Evolutionary conservation across 129 eudicot genomes (phyloP).

Genomic region (Apium graveolens): DNA sequence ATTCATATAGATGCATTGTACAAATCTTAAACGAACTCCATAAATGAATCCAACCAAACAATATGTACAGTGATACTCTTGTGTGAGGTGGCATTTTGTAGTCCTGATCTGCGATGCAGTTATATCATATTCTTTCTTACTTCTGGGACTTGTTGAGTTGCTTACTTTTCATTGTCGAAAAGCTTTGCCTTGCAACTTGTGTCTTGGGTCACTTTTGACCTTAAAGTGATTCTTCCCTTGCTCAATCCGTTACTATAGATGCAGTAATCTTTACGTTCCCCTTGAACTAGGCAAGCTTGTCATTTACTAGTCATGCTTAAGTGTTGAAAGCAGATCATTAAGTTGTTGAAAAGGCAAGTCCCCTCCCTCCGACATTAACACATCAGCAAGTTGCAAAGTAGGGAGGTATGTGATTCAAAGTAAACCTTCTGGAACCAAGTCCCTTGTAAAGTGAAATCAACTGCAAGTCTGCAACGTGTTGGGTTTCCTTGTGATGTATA

Average conservation of each 20-base stretch:
- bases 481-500: no score
- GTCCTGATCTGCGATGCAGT: background rate
- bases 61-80: background rate
- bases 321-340: no score
- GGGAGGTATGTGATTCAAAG: no score
- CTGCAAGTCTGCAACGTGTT: no score
- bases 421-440: no score
- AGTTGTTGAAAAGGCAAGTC: no score
- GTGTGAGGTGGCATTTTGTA: background rate
- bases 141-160: background rate
- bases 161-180: background rate
- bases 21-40: background rate
- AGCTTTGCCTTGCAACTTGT: background rate
- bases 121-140: background rate
- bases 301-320: no score
- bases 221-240: background rate
- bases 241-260: background rate
- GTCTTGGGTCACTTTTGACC: background rate
- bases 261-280: background rate
- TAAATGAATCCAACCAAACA: no score
- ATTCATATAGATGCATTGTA: background rate
- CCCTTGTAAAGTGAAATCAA: no score
- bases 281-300: background rate
- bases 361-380: no score
- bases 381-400: no score